These are phyloP conservation scores for Beauveria medogensis DNA, from an alignment of 2,329 filamentous ascomycete species.

Conservation along the genomic window DNA sequence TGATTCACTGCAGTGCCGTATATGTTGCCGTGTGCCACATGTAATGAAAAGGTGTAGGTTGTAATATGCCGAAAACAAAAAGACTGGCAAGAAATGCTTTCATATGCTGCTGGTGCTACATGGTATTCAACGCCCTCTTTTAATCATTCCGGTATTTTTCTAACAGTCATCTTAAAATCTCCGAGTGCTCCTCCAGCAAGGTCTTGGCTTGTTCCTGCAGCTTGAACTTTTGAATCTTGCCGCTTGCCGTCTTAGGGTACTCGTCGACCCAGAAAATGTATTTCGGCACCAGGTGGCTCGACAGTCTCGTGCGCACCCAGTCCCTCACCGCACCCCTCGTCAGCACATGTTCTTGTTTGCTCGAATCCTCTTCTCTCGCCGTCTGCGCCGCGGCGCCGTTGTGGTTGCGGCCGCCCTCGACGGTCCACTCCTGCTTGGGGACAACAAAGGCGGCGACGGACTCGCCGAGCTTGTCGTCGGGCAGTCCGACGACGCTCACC, in stretches of 20 bases:
- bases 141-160: too few species aligned
- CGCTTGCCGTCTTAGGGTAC: constrained; percentile 93
- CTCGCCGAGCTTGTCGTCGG: constrained; percentile 78
- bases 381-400: constrained; percentile 17
- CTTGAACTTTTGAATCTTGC: constrained; percentile 95
- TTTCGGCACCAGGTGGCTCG: constrained; percentile 74
- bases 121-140: not conserved
- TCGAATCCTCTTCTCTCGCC: constrained; percentile 10
- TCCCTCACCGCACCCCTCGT: constrained; percentile 51
- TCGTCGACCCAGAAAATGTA: constrained; percentile 78
- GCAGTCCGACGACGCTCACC: constrained; percentile 74
- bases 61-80: too few species aligned
- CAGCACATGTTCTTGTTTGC: constrained; percentile 24
- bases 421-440: constrained; percentile 24
- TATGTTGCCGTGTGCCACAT: too few species aligned
- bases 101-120: not conserved
- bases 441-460: constrained; percentile 79
- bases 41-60: too few species aligned
- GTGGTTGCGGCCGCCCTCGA: constrained; percentile 16
- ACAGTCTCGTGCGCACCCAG: constrained; percentile 65
- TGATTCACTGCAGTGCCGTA: too few species aligned
- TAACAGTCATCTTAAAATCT: too few species aligned
- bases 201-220: constrained; percentile 56
- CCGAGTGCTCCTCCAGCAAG: constrained; percentile 18
- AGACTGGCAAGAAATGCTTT: not conserved